phyloP scores from a whole-genome alignment of 2,329 filamentous ascomycete species.

The Hypoxylon sp. region DNA sequence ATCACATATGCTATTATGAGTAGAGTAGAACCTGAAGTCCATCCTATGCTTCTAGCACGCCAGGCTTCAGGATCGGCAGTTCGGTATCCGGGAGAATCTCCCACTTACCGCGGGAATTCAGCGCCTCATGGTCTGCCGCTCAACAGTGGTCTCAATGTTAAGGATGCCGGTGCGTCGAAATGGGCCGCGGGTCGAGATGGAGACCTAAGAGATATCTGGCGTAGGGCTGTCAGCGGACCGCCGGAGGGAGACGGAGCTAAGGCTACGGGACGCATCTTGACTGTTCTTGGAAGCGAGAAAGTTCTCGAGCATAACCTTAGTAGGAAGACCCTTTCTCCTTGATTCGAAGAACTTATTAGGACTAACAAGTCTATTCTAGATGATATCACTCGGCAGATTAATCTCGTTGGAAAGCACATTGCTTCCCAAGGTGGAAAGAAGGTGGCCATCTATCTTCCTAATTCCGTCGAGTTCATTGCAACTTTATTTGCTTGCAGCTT shows the following conservation, averaged over 20 bases:
- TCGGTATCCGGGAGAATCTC: slow-evolving; percentile 86
- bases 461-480: slow-evolving; percentile 89
- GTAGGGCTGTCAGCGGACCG: slow-evolving; percentile 75
- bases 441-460: slow-evolving; percentile 91
- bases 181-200: slow-evolving; percentile 89
- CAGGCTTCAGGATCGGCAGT: slow-evolving; percentile 85
- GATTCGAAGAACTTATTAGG: slow-evolving; percentile 19
- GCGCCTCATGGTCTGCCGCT: slow-evolving; percentile 88
- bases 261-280: slow-evolving; percentile 80
- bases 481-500: slow-evolving; percentile 91
- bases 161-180: slow-evolving; percentile 82
- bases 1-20: slow-evolving; percentile 80
- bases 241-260: slow-evolving; percentile 74
- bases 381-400: slow-evolving; percentile 87
- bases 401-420: slow-evolving; percentile 84
- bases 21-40: slow-evolving; percentile 86
- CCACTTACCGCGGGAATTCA: slow-evolving; percentile 86
- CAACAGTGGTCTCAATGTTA: slow-evolving; percentile 83
- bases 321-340: slow-evolving; percentile 54
- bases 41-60: slow-evolving; percentile 89
- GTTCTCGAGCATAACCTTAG: slow-evolving; percentile 79
- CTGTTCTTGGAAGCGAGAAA: slow-evolving; percentile 82
- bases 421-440: slow-evolving; percentile 79
- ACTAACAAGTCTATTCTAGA: slow-evolving; percentile 60
- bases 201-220: slow-evolving; percentile 93